Percentiles rank a stretch among this genome's conserved stretches.
These are phyloP conservation scores for Lactarius sanguifluus DNA, from an alignment of 768 basidiomycete species.

Conservation along the genomic window DNA sequence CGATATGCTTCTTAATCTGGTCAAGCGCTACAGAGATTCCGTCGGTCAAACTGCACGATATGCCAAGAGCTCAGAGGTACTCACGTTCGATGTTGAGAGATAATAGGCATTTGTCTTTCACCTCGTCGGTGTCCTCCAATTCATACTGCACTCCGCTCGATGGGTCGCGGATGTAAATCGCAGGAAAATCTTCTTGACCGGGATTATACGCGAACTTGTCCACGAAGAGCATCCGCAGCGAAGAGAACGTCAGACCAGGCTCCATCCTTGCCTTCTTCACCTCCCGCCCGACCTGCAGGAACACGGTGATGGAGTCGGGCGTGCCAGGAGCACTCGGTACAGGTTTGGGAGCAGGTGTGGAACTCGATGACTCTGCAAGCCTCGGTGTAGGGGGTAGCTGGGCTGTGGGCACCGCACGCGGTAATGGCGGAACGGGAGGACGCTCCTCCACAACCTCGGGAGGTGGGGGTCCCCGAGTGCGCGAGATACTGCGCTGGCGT, in stretches of 20 bases:
- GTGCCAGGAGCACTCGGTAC: slow-evolving; percentile 31
- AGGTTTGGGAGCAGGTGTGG: slow-evolving; percentile 28
- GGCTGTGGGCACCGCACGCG: slow-evolving; percentile 10
- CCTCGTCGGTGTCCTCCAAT: slow-evolving; percentile 90
- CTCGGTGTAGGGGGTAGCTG: neutral
- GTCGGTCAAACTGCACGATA: slow-evolving; percentile 2
- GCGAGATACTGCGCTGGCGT: slow-evolving; percentile 31
- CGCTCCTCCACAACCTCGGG: slow-evolving; percentile 34
- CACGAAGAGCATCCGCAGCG: slow-evolving; percentile 83
- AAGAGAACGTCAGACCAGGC: slow-evolving; percentile 65
- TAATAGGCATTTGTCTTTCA: slow-evolving; percentile 83
- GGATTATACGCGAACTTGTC: slow-evolving; percentile 95
- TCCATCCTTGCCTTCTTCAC: slow-evolving; percentile 85
- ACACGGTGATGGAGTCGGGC: slow-evolving; percentile 56
- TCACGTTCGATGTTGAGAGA: slow-evolving; percentile 96
- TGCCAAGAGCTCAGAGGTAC: slow-evolving; percentile 38
- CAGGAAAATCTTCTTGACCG: slow-evolving; percentile 89
- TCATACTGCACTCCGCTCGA: slow-evolving; percentile 93
- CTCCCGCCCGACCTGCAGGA: slow-evolving; percentile 85
- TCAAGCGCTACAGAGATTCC: slow-evolving; percentile 68
- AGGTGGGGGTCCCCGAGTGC: slow-evolving; percentile 31
- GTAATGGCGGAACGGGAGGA: slow-evolving; percentile 38
- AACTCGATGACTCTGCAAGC: slow-evolving; percentile 3
- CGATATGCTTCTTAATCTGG: slow-evolving; percentile 98
- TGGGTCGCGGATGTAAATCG: slow-evolving; percentile 93